These are phyloP conservation scores for Trametes gibbosa DNA, from an alignment of 768 basidiomycete species.

Conservation along the genomic window DNA sequence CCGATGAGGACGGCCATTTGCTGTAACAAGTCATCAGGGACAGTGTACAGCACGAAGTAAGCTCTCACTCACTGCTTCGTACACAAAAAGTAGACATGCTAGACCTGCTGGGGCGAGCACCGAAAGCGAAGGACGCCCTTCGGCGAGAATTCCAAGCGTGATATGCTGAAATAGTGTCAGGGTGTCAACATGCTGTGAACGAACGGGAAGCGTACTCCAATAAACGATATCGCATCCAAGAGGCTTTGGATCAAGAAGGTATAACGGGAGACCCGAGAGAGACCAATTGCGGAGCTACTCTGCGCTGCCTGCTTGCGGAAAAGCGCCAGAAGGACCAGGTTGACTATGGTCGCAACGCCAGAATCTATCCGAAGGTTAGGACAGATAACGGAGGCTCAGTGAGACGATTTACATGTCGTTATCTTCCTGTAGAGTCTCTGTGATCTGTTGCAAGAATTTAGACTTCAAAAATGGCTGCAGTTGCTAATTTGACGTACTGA, in stretches of 20 bases:
- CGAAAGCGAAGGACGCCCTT: constrained; percentile 78
- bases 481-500: constrained; percentile 42
- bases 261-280: constrained; percentile 81
- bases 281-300: constrained; percentile 74
- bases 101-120: constrained; percentile 83
- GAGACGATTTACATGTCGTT: constrained; percentile 39
- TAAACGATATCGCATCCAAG: constrained; percentile 82
- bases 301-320: constrained; percentile 72
- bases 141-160: constrained; percentile 82
- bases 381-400: background rate
- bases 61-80: constrained; percentile 68
- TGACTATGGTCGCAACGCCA: constrained; percentile 61
- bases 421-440: constrained; percentile 43
- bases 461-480: background rate
- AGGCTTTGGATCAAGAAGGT: constrained; percentile 77
- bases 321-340: constrained; percentile 63
- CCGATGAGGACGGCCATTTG: constrained; percentile 82
- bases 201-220: constrained; percentile 44
- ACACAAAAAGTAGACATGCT: constrained; percentile 73
- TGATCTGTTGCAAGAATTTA: constrained; percentile 20
- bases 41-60: background rate
- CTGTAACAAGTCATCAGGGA: constrained; percentile 36
- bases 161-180: constrained; percentile 49
- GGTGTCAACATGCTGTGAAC: background rate
- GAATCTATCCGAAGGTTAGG: constrained; percentile 51